A percentile compares a stretch with the other conserved stretches of the same genome.
Conservation (phyloP, 768 basidiomycete genomes). For the Tulasnella sp. region DNA sequence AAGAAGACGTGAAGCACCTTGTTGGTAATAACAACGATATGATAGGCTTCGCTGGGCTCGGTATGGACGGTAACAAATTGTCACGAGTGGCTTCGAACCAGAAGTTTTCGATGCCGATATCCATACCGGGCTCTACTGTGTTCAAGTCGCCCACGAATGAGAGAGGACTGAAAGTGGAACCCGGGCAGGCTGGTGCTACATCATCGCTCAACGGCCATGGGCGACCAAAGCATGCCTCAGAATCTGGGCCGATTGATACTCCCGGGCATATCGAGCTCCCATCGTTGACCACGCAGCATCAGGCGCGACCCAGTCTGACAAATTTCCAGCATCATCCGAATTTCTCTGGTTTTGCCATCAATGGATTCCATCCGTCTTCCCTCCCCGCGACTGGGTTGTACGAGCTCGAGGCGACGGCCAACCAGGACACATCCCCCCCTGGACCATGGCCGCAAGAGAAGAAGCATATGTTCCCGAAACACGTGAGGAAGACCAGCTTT, state of each 20-base stretch:
- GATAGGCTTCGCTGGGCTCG: slow-evolving; percentile 33
- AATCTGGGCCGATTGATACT: too few species aligned
- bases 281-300: slow-evolving; percentile 1
- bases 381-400: slow-evolving; percentile 6
- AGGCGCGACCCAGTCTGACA: not conserved
- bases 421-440: not conserved
- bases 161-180: too few species aligned
- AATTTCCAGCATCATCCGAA: not conserved
- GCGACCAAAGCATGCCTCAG: too few species aligned
- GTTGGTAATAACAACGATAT: slow-evolving; percentile 21
- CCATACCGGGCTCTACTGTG: not conserved
- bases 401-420: not conserved
- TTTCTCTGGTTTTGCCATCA: not conserved
- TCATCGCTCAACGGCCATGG: too few species aligned
- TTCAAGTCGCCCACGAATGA: too few species aligned
- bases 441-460: not conserved
- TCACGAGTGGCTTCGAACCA: slow-evolving; percentile 17
- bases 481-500: slow-evolving; percentile 89
- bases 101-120: not conserved
- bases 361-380: slow-evolving; percentile 7
- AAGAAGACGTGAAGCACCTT: slow-evolving; percentile 14
- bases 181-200: too few species aligned
- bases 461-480: slow-evolving; percentile 50
- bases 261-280: not conserved
- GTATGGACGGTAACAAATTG: slow-evolving; percentile 19